These are phyloP conservation scores for Kwoniella sp. DNA, from an alignment of 768 basidiomycete species.

Conservation along the genomic window DNA sequence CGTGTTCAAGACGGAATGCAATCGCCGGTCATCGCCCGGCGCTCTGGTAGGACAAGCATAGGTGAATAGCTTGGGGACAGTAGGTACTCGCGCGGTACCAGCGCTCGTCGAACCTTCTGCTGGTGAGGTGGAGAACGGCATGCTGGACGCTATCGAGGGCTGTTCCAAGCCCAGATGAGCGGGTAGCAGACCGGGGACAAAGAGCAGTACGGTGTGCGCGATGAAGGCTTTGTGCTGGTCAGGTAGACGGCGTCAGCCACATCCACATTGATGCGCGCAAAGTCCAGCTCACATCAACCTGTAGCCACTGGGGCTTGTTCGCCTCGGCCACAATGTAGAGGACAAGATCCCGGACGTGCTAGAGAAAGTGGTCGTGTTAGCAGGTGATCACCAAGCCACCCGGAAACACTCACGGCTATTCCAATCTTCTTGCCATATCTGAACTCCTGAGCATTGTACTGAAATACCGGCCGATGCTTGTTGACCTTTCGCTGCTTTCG, in stretches of 20 bases:
- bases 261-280: background rate
- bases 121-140: slow-evolving; percentile 55
- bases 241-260: background rate
- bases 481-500: slow-evolving; percentile 50
- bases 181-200: slow-evolving; percentile 81
- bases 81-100: slow-evolving; percentile 55
- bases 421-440: slow-evolving; percentile 69
- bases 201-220: slow-evolving; percentile 70
- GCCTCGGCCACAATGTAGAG: slow-evolving; percentile 77
- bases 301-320: slow-evolving; percentile 80
- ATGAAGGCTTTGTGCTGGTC: slow-evolving; percentile 67
- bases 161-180: slow-evolving; percentile 61
- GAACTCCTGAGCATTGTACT: slow-evolving; percentile 76
- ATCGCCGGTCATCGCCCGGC: slow-evolving; percentile 76
- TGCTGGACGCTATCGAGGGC: slow-evolving; percentile 58
- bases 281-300: slow-evolving; percentile 62
- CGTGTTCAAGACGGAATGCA: slow-evolving; percentile 77
- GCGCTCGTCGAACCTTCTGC: slow-evolving; percentile 53
- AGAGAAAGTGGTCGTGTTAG: background rate
- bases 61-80: slow-evolving; percentile 67
- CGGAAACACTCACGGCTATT: slow-evolving; percentile 62
- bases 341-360: slow-evolving; percentile 86
- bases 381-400: background rate
- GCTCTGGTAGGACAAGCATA: slow-evolving; percentile 91
- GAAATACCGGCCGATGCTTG: slow-evolving; percentile 65